Evolutionary conservation across 2,329 filamentous ascomycete genomes (phyloP), one percentile per base, ranked within the genome.

Genomic region (Basipetospora chlamydospora): DNA sequence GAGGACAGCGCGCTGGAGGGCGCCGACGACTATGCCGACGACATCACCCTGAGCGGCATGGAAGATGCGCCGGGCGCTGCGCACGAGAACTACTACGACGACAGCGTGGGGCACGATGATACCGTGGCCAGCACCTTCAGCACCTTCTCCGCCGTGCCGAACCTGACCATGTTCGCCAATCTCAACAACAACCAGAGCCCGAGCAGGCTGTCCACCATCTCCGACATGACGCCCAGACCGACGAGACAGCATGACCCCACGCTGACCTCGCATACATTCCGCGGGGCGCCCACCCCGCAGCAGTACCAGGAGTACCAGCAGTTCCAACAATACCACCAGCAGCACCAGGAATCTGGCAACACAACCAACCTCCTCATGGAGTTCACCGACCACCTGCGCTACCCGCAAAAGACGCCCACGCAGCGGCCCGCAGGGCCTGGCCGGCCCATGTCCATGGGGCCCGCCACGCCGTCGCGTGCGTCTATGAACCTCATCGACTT

Each of bases 111-210:
- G 29, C 70, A 67, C 2, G 79, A 85, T 44, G 78, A 84, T 46
- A 80, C 77, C 30, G 59, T 79, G 70, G 66, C 85, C 55, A 94
- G 84, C 66, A 78, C 78, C 3, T 81, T 93, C 53, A 94, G 85
- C 61, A 76, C 71, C 10, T 95, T 95, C 57, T 95, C 88, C 2
- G 85, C 84, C 7, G 74, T 94, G 37, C 85, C 85, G 5, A 84
- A 88, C 48, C 74, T 90, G 73, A 90, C 85, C 15, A 77, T 78
- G 48, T 85, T 92, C 49, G 78, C 83, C 7, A 77, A 76, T 43
- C 60, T 90, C 38, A 75, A 77, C 39, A 75, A 77, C 38, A 73
- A 79, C 42, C 6, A 6, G 6, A 80, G 68, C 28, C 74, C 77
- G 11, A 61, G 64, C 17, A 78, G 73, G 47, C 55, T 57, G 47